Evolutionary conservation across 2,329 filamentous ascomycete species (phyloP).

Genomic region (Dactylellina parvicollis): DNA sequence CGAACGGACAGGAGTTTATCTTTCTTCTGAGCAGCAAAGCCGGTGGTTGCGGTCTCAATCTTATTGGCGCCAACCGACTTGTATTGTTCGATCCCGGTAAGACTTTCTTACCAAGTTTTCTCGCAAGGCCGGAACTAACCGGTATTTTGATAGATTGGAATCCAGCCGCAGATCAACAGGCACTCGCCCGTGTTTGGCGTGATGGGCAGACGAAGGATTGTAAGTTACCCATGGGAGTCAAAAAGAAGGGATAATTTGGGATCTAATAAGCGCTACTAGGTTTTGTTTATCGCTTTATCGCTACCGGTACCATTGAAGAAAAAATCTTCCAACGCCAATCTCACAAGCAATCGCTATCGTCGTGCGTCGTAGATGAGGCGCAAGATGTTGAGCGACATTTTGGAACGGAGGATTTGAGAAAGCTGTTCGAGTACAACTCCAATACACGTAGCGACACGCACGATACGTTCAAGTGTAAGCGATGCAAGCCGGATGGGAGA

Average conservation of each 20-base stretch:
- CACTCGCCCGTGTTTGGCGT: conserved; percentile 95
- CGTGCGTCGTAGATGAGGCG: conserved; percentile 93
- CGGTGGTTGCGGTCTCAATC: conserved; percentile 93
- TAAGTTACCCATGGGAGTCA: conserved; percentile 14
- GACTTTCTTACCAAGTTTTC: background rate
- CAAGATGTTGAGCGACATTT: conserved; percentile 98
- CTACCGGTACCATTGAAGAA: conserved; percentile 96
- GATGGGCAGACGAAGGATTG: conserved; percentile 99
- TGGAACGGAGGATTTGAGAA: conserved; percentile 85
- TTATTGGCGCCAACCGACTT: conserved; percentile 92
- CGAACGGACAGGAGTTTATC: conserved; percentile 86
- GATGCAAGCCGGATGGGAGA: conserved; percentile 81
- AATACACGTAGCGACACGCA: conserved; percentile 92
- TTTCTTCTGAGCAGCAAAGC: conserved; percentile 98
- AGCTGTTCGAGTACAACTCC: conserved; percentile 90
- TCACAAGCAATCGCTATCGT: conserved; percentile 96
- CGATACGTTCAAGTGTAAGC: conserved; percentile 98
- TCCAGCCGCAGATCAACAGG: conserved; percentile 95
- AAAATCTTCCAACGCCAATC: conserved; percentile 99
- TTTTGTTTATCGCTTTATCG: conserved; percentile 99
- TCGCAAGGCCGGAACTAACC: background rate
- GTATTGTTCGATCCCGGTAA: conserved; percentile 85
- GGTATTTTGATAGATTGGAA: conserved; percentile 77
- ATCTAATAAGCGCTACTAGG: conserved; percentile 10
- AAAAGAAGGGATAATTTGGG: background rate